Conservation (phyloP, 768 basidiomycete species). For the Pilatotrama ljubarskyi region DNA sequence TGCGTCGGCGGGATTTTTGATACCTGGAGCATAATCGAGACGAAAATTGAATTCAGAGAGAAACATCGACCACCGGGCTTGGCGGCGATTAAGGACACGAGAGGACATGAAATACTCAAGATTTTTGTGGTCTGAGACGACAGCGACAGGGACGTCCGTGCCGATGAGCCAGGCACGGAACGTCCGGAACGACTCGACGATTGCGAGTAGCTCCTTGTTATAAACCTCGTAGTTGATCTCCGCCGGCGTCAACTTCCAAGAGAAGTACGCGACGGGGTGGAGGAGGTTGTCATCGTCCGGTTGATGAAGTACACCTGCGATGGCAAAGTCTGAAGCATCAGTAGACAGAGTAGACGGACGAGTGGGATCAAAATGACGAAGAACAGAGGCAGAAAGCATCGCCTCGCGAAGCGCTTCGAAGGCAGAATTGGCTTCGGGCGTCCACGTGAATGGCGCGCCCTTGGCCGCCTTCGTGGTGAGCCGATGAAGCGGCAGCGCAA, state of each 20-base stretch:
- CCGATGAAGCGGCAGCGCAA: constrained; percentile 16
- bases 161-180: constrained; percentile 34
- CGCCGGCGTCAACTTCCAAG: constrained; percentile 43
- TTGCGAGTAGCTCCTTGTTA: constrained; percentile 50
- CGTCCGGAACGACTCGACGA: constrained; percentile 40
- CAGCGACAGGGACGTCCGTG: constrained; percentile 13
- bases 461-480: constrained; percentile 32
- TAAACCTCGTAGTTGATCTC: constrained; percentile 46
- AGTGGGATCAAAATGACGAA: constrained; percentile 22
- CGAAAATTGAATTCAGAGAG: constrained; percentile 35
- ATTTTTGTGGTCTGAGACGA: constrained; percentile 35
- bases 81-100: constrained; percentile 39
- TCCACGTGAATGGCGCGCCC: constrained; percentile 22
- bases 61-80: constrained; percentile 32
- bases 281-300: constrained; percentile 20
- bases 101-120: constrained; percentile 42
- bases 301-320: constrained; percentile 20
- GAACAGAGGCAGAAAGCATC: constrained; percentile 24
- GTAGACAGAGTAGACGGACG: constrained; percentile 20
- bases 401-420: constrained; percentile 35
- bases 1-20: constrained; percentile 24
- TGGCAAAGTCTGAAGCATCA: constrained; percentile 26
- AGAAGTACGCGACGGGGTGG: constrained; percentile 43
- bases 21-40: constrained; percentile 34
- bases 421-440: constrained; percentile 11